phyloP scores from a whole-genome alignment of 2,329 filamentous ascomycete species.

The Dendryphion nanum region DNA sequence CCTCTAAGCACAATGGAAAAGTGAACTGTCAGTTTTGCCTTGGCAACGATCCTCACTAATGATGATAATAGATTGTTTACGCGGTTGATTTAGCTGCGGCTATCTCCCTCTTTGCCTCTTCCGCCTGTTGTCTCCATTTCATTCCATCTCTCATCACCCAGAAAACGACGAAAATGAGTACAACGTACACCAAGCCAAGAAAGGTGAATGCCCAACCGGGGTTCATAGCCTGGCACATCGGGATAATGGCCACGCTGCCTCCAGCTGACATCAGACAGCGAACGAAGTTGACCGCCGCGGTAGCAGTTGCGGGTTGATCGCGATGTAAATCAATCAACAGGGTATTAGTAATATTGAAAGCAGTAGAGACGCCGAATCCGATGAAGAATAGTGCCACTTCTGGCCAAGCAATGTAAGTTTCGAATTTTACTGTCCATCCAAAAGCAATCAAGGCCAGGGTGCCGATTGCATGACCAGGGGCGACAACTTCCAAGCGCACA shows the following conservation, averaged over 20 bases:
- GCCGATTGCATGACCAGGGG: slow-evolving; percentile 35
- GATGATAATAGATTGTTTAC: too few relatives aligned
- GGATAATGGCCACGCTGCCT: slow-evolving; percentile 38
- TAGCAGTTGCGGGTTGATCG: slow-evolving; percentile 40
- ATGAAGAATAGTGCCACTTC: slow-evolving; percentile 54
- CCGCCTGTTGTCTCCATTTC: slow-evolving; percentile 26
- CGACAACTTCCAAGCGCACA: slow-evolving; percentile 41
- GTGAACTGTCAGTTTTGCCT: too few relatives aligned
- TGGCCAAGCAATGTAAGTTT: slow-evolving; percentile 40
- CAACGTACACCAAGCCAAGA: slow-evolving; percentile 26
- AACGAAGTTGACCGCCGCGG: slow-evolving; percentile 38
- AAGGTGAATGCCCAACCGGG: slow-evolving; percentile 49
- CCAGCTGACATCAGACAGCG: slow-evolving; percentile 39
- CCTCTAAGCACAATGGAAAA: too few relatives aligned
- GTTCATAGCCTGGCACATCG: slow-evolving; percentile 44
- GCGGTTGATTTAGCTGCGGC: neutral
- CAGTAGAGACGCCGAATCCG: slow-evolving; percentile 56
- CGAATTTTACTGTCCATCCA: slow-evolving; percentile 43
- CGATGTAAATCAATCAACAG: slow-evolving; percentile 46
- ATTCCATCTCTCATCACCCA: slow-evolving; percentile 33
- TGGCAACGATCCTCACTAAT: too few relatives aligned
- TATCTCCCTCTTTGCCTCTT: slow-evolving; percentile 5
- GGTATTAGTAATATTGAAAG: slow-evolving; percentile 44
- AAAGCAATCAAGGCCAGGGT: slow-evolving; percentile 37
- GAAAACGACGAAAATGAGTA: slow-evolving; percentile 22